A percentile compares a stretch with the other conserved stretches of the same genome.
These are phyloP conservation scores for Daedaleopsis sinensis DNA, from an alignment of 768 basidiomycete species.

Conservation along the genomic window DNA sequence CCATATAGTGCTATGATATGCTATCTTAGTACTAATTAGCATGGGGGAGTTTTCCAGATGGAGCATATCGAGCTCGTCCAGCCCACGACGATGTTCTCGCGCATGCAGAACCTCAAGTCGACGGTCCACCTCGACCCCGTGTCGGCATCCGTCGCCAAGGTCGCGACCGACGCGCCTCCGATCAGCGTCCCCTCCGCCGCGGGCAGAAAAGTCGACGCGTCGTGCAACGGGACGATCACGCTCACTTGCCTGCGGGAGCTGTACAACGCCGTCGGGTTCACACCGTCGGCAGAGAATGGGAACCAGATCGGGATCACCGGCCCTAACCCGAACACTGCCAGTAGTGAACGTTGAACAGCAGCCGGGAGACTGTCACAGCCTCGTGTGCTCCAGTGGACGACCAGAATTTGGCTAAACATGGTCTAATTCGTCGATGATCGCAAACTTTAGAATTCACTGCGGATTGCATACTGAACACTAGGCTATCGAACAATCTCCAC, in stretches of 20 bases:
- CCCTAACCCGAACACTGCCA: too few species aligned
- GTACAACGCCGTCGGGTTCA: conserved; percentile 37
- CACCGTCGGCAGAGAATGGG: conserved; percentile 20
- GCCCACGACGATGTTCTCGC: conserved; percentile 71
- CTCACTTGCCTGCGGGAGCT: conserved; percentile 36
- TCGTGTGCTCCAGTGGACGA: too few species aligned
- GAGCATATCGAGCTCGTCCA: conserved; percentile 70
- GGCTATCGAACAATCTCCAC: too few species aligned
- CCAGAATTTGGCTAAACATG: too few species aligned
- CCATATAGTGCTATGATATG: too few species aligned
- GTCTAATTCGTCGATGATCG: too few species aligned
- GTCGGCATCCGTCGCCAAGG: background rate
- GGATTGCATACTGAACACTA: too few species aligned
- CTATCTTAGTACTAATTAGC: too few species aligned
- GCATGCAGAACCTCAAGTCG: conserved; percentile 45
- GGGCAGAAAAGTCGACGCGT: conserved; percentile 31
- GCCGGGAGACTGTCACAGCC: too few species aligned
- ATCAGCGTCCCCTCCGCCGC: conserved; percentile 36
- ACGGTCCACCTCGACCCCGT: conserved; percentile 33
- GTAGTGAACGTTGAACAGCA: too few species aligned
- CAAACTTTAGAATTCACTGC: too few species aligned
- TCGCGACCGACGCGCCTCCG: conserved; percentile 13
- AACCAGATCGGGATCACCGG: conserved; percentile 40
- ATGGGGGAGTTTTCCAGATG: too few species aligned
- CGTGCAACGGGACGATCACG: conserved; percentile 37